Conservation (phyloP, 1,284 basidiomycete species). For the Malassezia arunalokei region DNA sequence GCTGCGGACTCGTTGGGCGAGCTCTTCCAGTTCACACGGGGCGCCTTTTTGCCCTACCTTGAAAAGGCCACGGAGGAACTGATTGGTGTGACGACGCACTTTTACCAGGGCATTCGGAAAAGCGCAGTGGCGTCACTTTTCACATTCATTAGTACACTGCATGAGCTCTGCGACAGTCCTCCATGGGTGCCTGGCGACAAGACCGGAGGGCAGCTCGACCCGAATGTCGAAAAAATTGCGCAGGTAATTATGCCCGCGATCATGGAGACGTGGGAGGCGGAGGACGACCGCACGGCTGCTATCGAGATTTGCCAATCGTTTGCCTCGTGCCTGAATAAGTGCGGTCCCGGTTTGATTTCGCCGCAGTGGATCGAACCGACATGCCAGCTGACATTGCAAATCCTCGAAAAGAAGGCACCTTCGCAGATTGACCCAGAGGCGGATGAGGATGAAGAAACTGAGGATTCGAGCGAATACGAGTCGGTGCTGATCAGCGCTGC, state of each 20-base stretch:
- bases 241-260: slow-evolving; percentile 64
- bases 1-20: slow-evolving; percentile 92
- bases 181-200: slow-evolving; percentile 69
- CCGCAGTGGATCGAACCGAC: slow-evolving; percentile 53
- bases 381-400: slow-evolving; percentile 49
- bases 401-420: slow-evolving; percentile 56
- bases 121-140: slow-evolving; percentile 78
- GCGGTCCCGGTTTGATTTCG: slow-evolving; percentile 63
- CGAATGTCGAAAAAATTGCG: slow-evolving; percentile 70
- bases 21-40: slow-evolving; percentile 69
- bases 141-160: slow-evolving; percentile 80
- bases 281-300: slow-evolving; percentile 90
- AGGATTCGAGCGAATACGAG: slow-evolving; percentile 82
- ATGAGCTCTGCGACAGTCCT: slow-evolving; percentile 68
- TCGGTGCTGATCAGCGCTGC: slow-evolving; percentile 87
- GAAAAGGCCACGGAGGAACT: slow-evolving; percentile 65
- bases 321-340: slow-evolving; percentile 77
- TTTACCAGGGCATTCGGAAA: slow-evolving; percentile 97
- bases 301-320: slow-evolving; percentile 73
- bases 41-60: slow-evolving; percentile 74
- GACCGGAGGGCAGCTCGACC: slow-evolving; percentile 56
- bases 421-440: slow-evolving; percentile 92
- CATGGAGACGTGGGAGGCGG: slow-evolving; percentile 78
- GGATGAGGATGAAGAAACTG: slow-evolving; percentile 64
- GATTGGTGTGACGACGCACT: slow-evolving; percentile 70